Percentiles rank a stretch among this genome's conserved stretches.
These are phyloP conservation scores for Xylaria longipes DNA, from an alignment of 495 filamentous ascomycete species.

Conservation along the genomic window DNA sequence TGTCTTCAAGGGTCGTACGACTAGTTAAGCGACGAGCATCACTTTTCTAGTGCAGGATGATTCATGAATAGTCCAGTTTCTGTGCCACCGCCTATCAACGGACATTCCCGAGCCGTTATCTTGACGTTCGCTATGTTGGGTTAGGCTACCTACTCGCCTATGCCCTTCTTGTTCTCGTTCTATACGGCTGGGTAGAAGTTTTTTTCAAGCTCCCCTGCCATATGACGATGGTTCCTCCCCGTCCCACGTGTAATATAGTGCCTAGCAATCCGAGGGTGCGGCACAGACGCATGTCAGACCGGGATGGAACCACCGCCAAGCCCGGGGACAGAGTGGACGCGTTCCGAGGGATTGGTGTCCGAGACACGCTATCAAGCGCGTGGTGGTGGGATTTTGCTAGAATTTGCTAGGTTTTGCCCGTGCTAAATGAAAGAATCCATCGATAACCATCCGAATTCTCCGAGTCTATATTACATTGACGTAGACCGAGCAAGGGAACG, in stretches of 20 bases:
- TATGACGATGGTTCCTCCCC: not conserved
- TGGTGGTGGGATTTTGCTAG: not conserved
- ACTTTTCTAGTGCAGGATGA: not conserved
- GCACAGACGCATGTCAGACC: slow-evolving; percentile 19
- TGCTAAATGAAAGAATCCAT: not conserved
- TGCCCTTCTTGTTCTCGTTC: not conserved
- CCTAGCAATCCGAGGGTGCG: slow-evolving; percentile 15
- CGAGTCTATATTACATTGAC: not conserved
- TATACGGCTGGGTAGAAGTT: not conserved
- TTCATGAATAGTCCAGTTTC: not conserved
- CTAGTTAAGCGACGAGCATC: slow-evolving; percentile 2
- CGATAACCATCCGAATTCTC: not conserved
- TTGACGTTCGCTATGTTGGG: not conserved
- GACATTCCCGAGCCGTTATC: not conserved
- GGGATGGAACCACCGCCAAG: slow-evolving; percentile 23
- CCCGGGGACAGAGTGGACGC: not conserved
- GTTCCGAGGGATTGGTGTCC: slow-evolving; percentile 21
- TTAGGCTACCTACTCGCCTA: not conserved
- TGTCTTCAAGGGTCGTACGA: not conserved
- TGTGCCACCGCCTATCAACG: not conserved
- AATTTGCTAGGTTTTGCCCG: not conserved
- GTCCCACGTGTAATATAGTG: slow-evolving; percentile 12
- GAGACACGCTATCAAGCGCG: slow-evolving; percentile 2
- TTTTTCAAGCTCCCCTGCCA: not conserved
- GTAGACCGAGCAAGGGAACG: not conserved